Evolutionary conservation across 768 basidiomycete species (phyloP), one percentile per base, ranked within the genome.

Genomic region (Mrakia gelida): DNA sequence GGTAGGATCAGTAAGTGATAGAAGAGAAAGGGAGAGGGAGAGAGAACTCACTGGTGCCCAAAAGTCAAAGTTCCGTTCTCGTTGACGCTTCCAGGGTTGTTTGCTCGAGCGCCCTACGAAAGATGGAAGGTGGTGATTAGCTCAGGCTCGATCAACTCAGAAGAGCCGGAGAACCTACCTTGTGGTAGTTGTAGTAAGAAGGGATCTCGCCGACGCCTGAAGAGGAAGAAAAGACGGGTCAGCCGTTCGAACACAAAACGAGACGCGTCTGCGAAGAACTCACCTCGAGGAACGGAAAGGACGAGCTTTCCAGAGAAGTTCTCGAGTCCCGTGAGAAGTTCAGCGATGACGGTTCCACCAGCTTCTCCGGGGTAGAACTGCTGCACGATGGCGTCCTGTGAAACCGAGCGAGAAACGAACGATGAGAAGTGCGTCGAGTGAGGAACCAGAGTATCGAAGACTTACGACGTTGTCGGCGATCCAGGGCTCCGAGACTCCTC

Each of bases 311-410:
- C 90, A 11, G 89, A 90, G 0, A 91, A 91, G 81, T 90, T 91
- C 6, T 88, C 88, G n/a, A 86, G 87, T 10, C 90, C 91, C 80
- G 90, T 90, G 11, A 91, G 82, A 67, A 91, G 83, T 80, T 91
- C 89, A 0, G 91, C 90, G 6, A 92, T 80, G 1, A 90, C 90
- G 1, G 88, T 85, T 80, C 90, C 90, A 52, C 81, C 81, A n/a
- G 89, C 85, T 82, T 92, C 91, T 0, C 90, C 91, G 15, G 89
- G 89, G 81, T 91, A 92, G 84, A 91, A 91, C 81, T 92, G 90
- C 80, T 91, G 90, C 8, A 92, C 82, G 11, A 91, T 89, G 0
- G 90, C 91, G 80, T 90, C 88, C n/a, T 56, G 54, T 11, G 15
- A 16, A 38, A 38, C 8, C 11, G 45, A 45, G 15, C 54, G 54